Conservation (phyloP, 192 early-diverging fungal genomes). For the Coemansia sp. region DNA sequence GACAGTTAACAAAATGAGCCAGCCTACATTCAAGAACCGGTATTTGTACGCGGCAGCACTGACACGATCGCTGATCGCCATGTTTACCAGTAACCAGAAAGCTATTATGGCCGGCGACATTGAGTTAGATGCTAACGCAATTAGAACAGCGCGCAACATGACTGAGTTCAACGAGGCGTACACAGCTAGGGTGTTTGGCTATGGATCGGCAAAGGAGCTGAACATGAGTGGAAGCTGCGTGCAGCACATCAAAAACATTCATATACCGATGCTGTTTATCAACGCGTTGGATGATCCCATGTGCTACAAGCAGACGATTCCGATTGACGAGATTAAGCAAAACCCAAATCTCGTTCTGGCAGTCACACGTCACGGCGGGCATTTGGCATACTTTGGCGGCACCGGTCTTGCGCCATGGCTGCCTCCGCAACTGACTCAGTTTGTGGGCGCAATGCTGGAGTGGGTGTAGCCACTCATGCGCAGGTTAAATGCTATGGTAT, state of each 20-base stretch:
- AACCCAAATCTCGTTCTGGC: conserved; percentile 84
- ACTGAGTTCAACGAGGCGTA: conserved; percentile 81
- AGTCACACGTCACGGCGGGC: conserved; percentile 79
- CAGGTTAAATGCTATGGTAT: background rate
- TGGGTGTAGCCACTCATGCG: conserved; percentile 14
- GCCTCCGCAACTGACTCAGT: conserved; percentile 63
- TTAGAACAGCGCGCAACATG: conserved; percentile 61
- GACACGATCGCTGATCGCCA: conserved; percentile 54
- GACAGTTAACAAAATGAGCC: conserved; percentile 49
- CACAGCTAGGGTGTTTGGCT: conserved; percentile 74
- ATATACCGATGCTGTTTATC: conserved; percentile 81
- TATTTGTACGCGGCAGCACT: conserved; percentile 63
- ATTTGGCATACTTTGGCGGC: conserved; percentile 77
- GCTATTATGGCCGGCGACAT: conserved; percentile 56
- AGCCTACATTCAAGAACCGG: conserved; percentile 55
- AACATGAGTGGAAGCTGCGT: conserved; percentile 63
- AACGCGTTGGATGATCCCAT: conserved; percentile 91
- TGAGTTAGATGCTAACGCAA: conserved; percentile 30
- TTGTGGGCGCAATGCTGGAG: conserved; percentile 40
- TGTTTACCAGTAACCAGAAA: conserved; percentile 53
- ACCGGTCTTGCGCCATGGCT: conserved; percentile 56
- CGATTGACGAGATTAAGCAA: conserved; percentile 64
- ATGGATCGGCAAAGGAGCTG: conserved; percentile 77
- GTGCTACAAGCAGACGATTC: conserved; percentile 64
- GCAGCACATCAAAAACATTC: conserved; percentile 59